Evolutionary conservation across 805 yeast genomes (phyloP).

Genomic region (Pichia phayaonensis): DNA sequence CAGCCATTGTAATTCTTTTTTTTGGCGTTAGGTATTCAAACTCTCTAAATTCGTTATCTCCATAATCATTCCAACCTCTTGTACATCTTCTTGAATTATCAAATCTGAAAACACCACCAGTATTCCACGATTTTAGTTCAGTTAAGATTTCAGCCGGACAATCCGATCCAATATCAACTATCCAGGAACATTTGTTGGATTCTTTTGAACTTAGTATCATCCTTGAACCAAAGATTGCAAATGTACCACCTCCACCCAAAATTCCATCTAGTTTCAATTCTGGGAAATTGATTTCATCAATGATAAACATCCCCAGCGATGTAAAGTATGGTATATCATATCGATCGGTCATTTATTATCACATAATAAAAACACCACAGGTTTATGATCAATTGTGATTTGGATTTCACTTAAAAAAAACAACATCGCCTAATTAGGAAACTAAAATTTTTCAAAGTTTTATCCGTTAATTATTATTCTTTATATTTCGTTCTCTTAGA

Average conservation of each 20-base stretch:
- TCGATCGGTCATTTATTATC: neutral
- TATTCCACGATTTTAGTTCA: conserved; percentile 50
- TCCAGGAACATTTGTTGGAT: conserved; percentile 45
- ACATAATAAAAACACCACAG: no score
- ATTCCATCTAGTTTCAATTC: conserved; percentile 38
- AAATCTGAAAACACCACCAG: conserved; percentile 50
- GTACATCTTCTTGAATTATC: conserved; percentile 56
- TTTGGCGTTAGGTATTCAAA: conserved; percentile 61
- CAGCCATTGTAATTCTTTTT: conserved; percentile 48
- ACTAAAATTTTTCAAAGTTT: conserved; percentile 1
- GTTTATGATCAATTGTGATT: neutral
- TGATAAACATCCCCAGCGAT: conserved; percentile 82
- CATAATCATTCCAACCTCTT: conserved; percentile 74
- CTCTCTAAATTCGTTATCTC: conserved; percentile 47
- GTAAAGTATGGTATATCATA: conserved; percentile 31
- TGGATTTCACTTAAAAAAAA: neutral
- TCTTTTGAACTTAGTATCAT: conserved; percentile 36
- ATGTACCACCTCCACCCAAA: conserved; percentile 89
- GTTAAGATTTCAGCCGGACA: conserved; percentile 46
- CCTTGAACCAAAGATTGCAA: conserved; percentile 68
- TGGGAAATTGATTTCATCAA: conserved; percentile 73
- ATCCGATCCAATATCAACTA: conserved; percentile 75
- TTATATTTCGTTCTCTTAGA: neutral
- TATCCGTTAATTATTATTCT: neutral
- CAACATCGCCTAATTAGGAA: neutral